phyloP scores from a whole-genome alignment of 2,329 filamentous ascomycete species.

The Ophiocordyceps robertsii region DNA sequence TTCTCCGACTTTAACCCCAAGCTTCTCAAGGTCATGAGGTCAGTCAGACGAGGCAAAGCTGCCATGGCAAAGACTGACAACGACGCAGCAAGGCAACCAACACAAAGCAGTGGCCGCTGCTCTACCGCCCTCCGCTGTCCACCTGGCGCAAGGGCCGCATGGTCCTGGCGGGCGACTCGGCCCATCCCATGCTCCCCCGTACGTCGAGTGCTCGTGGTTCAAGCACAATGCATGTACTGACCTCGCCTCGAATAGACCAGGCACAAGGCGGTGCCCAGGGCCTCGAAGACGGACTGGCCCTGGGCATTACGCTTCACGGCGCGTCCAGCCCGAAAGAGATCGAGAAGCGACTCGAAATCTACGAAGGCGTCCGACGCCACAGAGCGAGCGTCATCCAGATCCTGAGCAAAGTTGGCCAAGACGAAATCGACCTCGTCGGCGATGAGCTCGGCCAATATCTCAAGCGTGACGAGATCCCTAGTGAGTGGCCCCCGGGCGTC shows the following conservation, averaged over 20 bases:
- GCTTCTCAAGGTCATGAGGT: constrained; percentile 14
- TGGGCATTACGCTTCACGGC: constrained; percentile 15
- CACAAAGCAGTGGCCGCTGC: constrained; percentile 20
- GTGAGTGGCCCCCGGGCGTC: constrained; percentile 8
- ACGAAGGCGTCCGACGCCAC: constrained; percentile 11
- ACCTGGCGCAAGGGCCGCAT: constrained; percentile 18
- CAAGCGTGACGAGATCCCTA: constrained; percentile 14
- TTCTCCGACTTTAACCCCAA: constrained; percentile 15
- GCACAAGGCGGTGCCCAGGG: constrained; percentile 23
- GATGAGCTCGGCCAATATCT: constrained; percentile 15
- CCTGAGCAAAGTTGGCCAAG: constrained; percentile 22
- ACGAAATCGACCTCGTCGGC: constrained; percentile 14
- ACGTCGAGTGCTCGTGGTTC: constrained; percentile 2
- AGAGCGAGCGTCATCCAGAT: constrained; percentile 22
- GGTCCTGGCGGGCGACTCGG: constrained; percentile 21
- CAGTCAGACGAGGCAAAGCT: neutral
- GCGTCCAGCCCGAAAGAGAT: constrained; percentile 8
- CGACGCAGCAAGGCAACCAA: constrained; percentile 18
- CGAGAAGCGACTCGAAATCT: constrained; percentile 10
- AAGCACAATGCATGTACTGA: neutral
- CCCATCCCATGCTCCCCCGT: constrained; percentile 25
- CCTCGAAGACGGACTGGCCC: constrained; percentile 20
- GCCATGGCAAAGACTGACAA: neutral
- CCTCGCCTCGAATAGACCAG: constrained; percentile 15
- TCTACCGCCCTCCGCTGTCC: constrained; percentile 18